A percentile compares a stretch with the other conserved stretches of the same genome.
Conservation (phyloP, 495 filamentous ascomycete species). For the Tricharina praecox region DNA sequence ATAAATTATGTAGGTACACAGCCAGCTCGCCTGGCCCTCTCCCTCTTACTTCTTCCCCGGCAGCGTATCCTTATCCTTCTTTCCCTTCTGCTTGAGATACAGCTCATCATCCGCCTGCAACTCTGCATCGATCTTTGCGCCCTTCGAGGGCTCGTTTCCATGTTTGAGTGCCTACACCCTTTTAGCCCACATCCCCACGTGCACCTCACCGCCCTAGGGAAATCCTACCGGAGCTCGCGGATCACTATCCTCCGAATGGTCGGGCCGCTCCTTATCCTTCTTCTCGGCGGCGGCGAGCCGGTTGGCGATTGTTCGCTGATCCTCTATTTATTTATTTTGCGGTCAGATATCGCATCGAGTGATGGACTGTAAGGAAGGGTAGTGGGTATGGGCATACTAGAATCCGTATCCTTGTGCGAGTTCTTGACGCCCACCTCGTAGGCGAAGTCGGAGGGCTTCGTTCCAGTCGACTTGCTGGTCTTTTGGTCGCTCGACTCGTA, state of each 20-base stretch:
- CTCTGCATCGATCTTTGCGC: constrained; percentile 54
- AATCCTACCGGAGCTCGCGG: constrained; percentile 6
- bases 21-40: too few species aligned
- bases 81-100: constrained; percentile 44
- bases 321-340: constrained; percentile 10
- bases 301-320: constrained; percentile 15
- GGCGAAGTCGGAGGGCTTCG: not conserved
- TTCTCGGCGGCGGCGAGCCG: constrained; percentile 11
- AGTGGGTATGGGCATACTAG: constrained; percentile 7
- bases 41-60: constrained; percentile 17
- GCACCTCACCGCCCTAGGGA: too few species aligned
- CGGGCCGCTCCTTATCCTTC: not conserved
- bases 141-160: constrained; percentile 52
- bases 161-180: constrained; percentile 44
- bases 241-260: constrained; percentile 6
- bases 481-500: constrained; percentile 14
- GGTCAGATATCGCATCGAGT: not conserved
- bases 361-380: not conserved
- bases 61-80: constrained; percentile 13
- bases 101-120: constrained; percentile 54
- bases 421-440: constrained; percentile 15
- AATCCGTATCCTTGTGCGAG: constrained; percentile 10
- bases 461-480: constrained; percentile 6
- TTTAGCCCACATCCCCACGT: not conserved
- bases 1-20: too few species aligned